A percentile compares a stretch with the other conserved stretches of the same genome.
phyloP scores from a whole-genome alignment of 768 basidiomycete species.

The Collybiopsis luxurians region DNA sequence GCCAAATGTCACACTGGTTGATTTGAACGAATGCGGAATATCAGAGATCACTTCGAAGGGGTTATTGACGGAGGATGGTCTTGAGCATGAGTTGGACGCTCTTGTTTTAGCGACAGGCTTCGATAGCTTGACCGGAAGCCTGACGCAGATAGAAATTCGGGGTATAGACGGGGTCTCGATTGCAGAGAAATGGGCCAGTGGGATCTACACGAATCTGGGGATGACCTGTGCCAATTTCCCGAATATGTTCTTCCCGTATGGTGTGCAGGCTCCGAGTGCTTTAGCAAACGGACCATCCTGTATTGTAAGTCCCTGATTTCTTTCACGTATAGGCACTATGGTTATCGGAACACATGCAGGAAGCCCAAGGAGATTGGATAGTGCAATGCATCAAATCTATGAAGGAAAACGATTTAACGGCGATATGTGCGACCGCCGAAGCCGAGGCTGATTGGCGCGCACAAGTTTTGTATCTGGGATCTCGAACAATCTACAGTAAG shows the following conservation, averaged over 20 bases:
- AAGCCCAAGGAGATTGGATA: conserved; percentile 25
- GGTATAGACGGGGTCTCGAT: conserved; percentile 13
- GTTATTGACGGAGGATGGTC: conserved; percentile 7
- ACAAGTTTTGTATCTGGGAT: background rate
- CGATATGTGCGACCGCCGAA: background rate
- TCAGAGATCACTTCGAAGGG: conserved; percentile 14
- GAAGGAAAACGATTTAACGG: conserved; percentile 9
- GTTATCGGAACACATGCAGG: conserved; percentile 14
- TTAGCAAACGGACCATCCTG: conserved; percentile 5
- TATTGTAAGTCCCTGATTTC: background rate
- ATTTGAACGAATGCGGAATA: conserved; percentile 13
- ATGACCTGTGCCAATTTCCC: conserved; percentile 13
- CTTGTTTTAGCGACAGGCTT: conserved; percentile 17
- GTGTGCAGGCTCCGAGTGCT: conserved; percentile 14
- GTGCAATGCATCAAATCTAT: conserved; percentile 18
- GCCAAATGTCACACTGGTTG: conserved; percentile 13
- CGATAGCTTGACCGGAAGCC: conserved; percentile 11
- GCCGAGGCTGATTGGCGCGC: conserved; percentile 5
- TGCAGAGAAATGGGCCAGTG: conserved; percentile 15
- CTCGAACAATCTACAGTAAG: background rate
- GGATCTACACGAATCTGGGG: conserved; percentile 15
- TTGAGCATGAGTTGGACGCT: conserved; percentile 14
- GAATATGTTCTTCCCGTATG: conserved; percentile 16
- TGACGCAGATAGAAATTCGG: conserved; percentile 15
- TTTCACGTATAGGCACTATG: no score